Evolutionary conservation across 257 asterid species (phyloP).

Genomic region (Linaria vulgaris): DNA sequence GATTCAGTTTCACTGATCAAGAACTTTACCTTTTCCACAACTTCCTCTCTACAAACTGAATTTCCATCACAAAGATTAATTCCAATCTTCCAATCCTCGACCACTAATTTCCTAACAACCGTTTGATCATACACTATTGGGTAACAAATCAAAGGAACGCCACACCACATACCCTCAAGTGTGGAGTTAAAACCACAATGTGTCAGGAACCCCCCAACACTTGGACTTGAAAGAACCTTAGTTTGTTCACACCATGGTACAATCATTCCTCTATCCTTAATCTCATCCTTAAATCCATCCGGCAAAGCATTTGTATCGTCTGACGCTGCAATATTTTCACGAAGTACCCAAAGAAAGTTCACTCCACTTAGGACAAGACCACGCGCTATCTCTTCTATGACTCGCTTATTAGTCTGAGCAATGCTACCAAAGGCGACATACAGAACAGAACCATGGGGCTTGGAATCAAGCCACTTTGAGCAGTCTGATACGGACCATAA

Average conservation of each 20-base stretch:
- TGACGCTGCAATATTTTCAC: conserved; percentile 32
- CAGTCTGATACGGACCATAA: not conserved
- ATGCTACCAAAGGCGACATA: conserved; percentile 43
- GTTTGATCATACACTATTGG: conserved; percentile 29
- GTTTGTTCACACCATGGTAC: conserved; percentile 28
- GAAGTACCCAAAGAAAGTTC: conserved; percentile 44
- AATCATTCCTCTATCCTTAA: conserved; percentile 21
- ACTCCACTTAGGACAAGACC: conserved; percentile 35
- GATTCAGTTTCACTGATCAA: not conserved
- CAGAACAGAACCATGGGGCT: conserved; percentile 34
- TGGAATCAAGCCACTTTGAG: conserved; percentile 31
- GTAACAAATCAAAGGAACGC: conserved; percentile 30
- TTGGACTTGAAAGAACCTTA: conserved; percentile 19
- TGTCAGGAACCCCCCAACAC: conserved; percentile 26
- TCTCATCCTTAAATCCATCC: not conserved
- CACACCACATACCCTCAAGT: conserved; percentile 29
- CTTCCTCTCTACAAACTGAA: conserved; percentile 19
- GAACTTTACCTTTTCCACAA: conserved; percentile 15
- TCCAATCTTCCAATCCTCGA: conserved; percentile 37
- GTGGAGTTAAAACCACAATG: conserved; percentile 37
- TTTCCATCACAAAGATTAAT: conserved; percentile 27
- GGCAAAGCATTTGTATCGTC: conserved; percentile 8
- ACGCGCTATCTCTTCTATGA: conserved; percentile 29
- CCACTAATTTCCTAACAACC: conserved; percentile 30
- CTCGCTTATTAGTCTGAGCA: conserved; percentile 14